A percentile compares a stretch with the other conserved stretches of the same genome.
Conservation (phyloP, 495 filamentous ascomycete species). For the Talaromyces thailandensis region DNA sequence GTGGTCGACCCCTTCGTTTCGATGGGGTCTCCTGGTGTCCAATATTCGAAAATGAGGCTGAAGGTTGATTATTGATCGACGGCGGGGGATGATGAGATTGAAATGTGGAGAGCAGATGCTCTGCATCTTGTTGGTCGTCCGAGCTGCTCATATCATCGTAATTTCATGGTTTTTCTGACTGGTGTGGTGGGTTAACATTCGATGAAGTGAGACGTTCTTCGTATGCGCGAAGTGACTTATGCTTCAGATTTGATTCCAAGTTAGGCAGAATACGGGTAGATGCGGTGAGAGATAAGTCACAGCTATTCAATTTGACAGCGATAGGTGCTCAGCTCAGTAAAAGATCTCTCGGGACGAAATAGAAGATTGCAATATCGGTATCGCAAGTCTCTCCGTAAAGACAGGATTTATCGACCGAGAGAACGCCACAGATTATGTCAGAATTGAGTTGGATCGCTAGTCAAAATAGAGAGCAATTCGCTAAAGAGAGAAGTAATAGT, state of each 20-base stretch:
- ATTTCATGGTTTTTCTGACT: not conserved
- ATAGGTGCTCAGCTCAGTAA: not conserved
- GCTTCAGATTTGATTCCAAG: not conserved
- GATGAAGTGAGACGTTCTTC: not conserved
- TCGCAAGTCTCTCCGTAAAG: not conserved
- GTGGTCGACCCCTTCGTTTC: not conserved
- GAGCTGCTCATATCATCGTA: not conserved
- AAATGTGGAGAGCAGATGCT: conserved; percentile 7
- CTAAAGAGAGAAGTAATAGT: not conserved
- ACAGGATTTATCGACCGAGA: not conserved
- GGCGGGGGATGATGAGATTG: not conserved
- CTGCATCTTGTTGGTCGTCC: not conserved
- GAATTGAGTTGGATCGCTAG: not conserved
- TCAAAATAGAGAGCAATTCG: not conserved
- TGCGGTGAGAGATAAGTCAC: not conserved
- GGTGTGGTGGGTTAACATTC: not conserved
- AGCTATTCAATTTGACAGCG: not conserved
- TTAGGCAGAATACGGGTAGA: not conserved
- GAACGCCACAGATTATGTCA: not conserved
- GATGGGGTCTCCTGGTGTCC: not conserved
- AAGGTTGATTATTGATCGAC: not conserved
- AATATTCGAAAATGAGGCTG: not conserved
- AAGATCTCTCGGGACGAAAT: not conserved
- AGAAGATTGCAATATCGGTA: not conserved
- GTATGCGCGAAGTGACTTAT: not conserved